phyloP scores from a whole-genome alignment of 805 yeast genomes.

The Schizosaccharomyces octosporus region DNA sequence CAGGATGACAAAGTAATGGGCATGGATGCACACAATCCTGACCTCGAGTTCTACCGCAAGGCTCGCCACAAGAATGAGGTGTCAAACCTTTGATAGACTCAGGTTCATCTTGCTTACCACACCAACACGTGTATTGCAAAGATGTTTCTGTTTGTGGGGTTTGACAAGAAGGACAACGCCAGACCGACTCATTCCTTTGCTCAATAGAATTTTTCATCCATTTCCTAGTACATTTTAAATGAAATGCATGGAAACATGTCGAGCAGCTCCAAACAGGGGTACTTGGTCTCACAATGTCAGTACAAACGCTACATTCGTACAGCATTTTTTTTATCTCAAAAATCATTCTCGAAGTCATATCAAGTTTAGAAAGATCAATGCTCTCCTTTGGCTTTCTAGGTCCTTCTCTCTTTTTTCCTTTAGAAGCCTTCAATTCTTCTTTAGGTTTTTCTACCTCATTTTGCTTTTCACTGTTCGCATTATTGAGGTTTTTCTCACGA shows the following conservation, averaged over 20 bases:
- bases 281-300: slow-evolving; percentile 45
- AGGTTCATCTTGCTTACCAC: slow-evolving; percentile 57
- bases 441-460: background rate
- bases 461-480: background rate
- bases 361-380: background rate
- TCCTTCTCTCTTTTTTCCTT: background rate
- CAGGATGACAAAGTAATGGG: slow-evolving; percentile 60
- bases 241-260: slow-evolving; percentile 61
- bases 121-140: slow-evolving; percentile 55
- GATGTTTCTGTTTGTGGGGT: slow-evolving; percentile 24
- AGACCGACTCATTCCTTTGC: slow-evolving; percentile 11
- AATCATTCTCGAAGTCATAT: background rate
- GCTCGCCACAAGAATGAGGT: slow-evolving; percentile 79
- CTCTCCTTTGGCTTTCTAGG: background rate
- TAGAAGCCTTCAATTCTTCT: background rate
- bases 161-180: slow-evolving; percentile 80
- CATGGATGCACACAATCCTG: slow-evolving; percentile 44
- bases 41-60: slow-evolving; percentile 33
- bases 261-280: slow-evolving; percentile 60
- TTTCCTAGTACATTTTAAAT: slow-evolving; percentile 54
- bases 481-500: background rate
- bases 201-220: slow-evolving; percentile 61
- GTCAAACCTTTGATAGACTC: slow-evolving; percentile 18
- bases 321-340: background rate
- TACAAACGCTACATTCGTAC: slow-evolving; percentile 64